Evolutionary conservation across 1,139 yeast genomes (phyloP).

Genomic region (Zygoascus meyerae): DNA sequence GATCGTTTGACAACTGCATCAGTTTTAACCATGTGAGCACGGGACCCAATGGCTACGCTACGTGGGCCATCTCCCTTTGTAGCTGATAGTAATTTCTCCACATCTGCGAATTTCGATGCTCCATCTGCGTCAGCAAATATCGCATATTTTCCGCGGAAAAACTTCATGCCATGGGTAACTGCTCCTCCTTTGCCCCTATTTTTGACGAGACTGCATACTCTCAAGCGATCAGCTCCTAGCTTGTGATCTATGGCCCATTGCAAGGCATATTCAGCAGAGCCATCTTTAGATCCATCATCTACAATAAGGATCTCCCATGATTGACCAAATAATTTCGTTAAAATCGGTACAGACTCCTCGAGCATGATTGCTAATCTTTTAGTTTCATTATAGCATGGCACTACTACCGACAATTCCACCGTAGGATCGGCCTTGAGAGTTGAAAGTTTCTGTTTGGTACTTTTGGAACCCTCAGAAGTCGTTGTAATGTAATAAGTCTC

Average conservation of each 20-base stretch:
- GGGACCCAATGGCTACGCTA: conserved; percentile 79
- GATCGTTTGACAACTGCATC: conserved; percentile 95
- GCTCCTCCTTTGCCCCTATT: conserved; percentile 99
- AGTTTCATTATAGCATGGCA: conserved; percentile 90
- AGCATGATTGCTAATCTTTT: conserved; percentile 67
- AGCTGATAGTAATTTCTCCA: conserved; percentile 46
- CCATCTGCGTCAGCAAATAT: conserved; percentile 98
- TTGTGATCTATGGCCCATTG: conserved; percentile 45
- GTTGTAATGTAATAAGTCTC: conserved; percentile 11
- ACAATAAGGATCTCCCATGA: conserved; percentile 75
- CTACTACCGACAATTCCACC: conserved; percentile 55
- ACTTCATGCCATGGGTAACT: conserved; percentile 86
- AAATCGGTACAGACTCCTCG: conserved; percentile 61
- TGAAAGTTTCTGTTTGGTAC: conserved; percentile 1
- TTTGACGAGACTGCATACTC: conserved; percentile 59
- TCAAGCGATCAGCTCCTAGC: conserved; percentile 36
- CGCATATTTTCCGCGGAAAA: conserved; percentile 63
- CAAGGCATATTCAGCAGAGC: conserved; percentile 69
- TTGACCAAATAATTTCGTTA: conserved; percentile 37
- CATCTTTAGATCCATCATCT: conserved; percentile 88
- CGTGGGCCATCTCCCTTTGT: conserved; percentile 33
- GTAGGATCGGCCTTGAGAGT: conserved; percentile 15
- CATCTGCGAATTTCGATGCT: conserved; percentile 77
- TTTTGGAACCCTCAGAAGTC: neutral
- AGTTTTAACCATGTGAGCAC: conserved; percentile 95